A percentile compares a stretch with the other conserved stretches of the same genome.
phyloP scores from a whole-genome alignment of 257 asterid genomes.

The Solanum gracilifrons region DNA sequence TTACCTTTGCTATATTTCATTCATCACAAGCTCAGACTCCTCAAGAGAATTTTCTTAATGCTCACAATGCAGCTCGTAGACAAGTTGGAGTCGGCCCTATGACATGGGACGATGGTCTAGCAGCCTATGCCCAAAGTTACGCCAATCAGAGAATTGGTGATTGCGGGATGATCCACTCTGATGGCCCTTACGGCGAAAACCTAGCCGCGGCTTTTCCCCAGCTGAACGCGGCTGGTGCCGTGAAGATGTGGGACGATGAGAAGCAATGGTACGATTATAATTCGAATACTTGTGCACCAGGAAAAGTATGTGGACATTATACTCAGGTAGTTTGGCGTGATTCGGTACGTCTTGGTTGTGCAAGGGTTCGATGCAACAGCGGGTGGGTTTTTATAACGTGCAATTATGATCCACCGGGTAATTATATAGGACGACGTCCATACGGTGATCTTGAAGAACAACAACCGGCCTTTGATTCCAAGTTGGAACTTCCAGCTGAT shows the following conservation, averaged over 20 bases:
- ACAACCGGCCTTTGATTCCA: background rate
- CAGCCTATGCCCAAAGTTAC: slow-evolving; percentile 23
- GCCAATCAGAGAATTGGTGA: slow-evolving; percentile 17
- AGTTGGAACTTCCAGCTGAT: background rate
- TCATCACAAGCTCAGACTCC: slow-evolving; percentile 14
- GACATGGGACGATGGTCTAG: slow-evolving; percentile 26
- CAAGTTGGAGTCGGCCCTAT: slow-evolving; percentile 25
- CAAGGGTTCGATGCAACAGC: slow-evolving; percentile 22
- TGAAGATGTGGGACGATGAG: slow-evolving; percentile 30
- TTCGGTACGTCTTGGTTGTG: slow-evolving; percentile 30
- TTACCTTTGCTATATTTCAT: background rate
- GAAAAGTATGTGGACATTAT: slow-evolving; percentile 44
- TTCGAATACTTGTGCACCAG: slow-evolving; percentile 12
- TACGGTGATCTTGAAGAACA: background rate
- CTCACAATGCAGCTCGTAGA: slow-evolving; percentile 28
- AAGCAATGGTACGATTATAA: slow-evolving; percentile 9
- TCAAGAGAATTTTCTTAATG: slow-evolving; percentile 10
- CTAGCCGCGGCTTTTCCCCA: slow-evolving; percentile 23
- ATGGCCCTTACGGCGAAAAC: slow-evolving; percentile 45
- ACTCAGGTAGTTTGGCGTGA: too few relatives aligned
- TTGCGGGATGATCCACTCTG: slow-evolving; percentile 27
- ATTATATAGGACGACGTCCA: slow-evolving; percentile 5
- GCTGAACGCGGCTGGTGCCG: slow-evolving; percentile 19
- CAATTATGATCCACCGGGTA: slow-evolving; percentile 25
- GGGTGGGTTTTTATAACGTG: slow-evolving; percentile 28